Evolutionary conservation across 2,329 filamentous ascomycete genomes (phyloP).

Genomic region (Epichloe gansuensis): DNA sequence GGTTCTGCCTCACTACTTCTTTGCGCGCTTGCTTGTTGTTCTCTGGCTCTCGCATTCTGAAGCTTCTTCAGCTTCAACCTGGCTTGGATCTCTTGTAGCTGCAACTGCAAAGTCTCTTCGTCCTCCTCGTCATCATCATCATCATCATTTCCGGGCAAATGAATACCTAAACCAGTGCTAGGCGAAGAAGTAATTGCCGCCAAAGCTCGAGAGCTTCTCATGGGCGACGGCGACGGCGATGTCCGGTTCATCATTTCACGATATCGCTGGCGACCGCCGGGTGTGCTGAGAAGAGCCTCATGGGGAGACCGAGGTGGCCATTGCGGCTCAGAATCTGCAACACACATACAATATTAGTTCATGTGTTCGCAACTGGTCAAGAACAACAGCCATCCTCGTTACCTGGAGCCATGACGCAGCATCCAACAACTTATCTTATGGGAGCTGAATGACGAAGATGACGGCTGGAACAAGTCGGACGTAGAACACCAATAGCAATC

Average conservation of each 20-base stretch:
- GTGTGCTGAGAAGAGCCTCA: constrained; percentile 54
- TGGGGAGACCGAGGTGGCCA: constrained; percentile 58
- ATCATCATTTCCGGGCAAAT: constrained; percentile 16
- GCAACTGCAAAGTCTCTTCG: constrained; percentile 78
- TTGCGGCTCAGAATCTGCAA: constrained; percentile 34
- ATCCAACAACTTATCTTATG: neutral
- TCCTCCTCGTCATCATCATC: constrained; percentile 43
- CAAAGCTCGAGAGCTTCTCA: constrained; percentile 13
- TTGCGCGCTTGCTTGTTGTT: constrained; percentile 9
- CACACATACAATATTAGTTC: constrained; percentile 1
- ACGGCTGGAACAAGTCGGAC: neutral
- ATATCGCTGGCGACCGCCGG: constrained; percentile 66
- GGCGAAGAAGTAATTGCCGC: constrained; percentile 6
- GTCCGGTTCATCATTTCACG: constrained; percentile 53
- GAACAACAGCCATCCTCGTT: neutral
- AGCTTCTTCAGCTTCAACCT: constrained; percentile 78
- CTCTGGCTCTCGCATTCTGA: constrained; percentile 40
- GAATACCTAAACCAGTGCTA: constrained; percentile 20
- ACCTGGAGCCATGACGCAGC: constrained; percentile 10
- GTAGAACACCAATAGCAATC: neutral
- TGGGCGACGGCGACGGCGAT: constrained; percentile 58
- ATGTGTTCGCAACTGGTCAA: neutral
- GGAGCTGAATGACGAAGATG: neutral
- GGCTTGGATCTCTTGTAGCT: constrained; percentile 80
- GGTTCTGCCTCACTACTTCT: constrained; percentile 11